Evolutionary conservation across 179 eudicot species (phyloP).

Genomic region (Amaranthus tricolor): DNA sequence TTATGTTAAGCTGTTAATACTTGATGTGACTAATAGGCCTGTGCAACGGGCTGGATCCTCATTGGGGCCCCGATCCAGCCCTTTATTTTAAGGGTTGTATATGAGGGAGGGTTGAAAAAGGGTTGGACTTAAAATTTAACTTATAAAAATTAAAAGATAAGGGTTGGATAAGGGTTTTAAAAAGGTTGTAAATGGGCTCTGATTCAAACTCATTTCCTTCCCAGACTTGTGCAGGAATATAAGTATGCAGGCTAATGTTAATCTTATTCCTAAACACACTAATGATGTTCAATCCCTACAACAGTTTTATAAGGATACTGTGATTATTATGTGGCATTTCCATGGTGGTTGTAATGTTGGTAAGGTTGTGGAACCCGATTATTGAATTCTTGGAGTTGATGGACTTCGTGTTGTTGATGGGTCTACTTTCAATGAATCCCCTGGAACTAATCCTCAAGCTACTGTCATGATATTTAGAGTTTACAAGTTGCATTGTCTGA

Average conservation of each 20-base stretch:
- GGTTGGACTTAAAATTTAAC: too few relatives aligned
- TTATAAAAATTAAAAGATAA: too few relatives aligned
- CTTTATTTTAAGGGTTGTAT: too few relatives aligned
- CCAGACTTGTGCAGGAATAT: constrained; percentile 28
- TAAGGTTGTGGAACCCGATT: constrained; percentile 59
- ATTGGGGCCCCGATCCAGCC: too few relatives aligned
- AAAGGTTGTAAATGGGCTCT: too few relatives aligned
- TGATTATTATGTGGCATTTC: constrained; percentile 95
- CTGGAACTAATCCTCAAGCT: constrained; percentile 99
- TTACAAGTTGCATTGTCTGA: too few relatives aligned
- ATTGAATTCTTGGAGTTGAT: constrained; percentile 60
- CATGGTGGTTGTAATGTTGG: constrained; percentile 96
- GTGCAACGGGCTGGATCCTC: too few relatives aligned
- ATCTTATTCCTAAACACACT: constrained; percentile 76
- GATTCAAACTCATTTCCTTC: too few relatives aligned
- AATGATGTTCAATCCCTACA: constrained; percentile 65
- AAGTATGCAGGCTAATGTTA: constrained; percentile 77
- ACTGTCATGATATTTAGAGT: constrained; percentile 58
- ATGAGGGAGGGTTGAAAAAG: too few relatives aligned
- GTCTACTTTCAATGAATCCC: constrained; percentile 70
- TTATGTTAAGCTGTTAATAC: too few relatives aligned
- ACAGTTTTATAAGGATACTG: constrained; percentile 91
- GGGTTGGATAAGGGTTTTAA: too few relatives aligned
- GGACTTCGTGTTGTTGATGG: constrained; percentile 84
- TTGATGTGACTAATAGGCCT: too few relatives aligned